A percentile compares a stretch with the other conserved stretches of the same genome.
phyloP scores from a whole-genome alignment of 257 asterid species.

The Anisodus tanguticus region DNA sequence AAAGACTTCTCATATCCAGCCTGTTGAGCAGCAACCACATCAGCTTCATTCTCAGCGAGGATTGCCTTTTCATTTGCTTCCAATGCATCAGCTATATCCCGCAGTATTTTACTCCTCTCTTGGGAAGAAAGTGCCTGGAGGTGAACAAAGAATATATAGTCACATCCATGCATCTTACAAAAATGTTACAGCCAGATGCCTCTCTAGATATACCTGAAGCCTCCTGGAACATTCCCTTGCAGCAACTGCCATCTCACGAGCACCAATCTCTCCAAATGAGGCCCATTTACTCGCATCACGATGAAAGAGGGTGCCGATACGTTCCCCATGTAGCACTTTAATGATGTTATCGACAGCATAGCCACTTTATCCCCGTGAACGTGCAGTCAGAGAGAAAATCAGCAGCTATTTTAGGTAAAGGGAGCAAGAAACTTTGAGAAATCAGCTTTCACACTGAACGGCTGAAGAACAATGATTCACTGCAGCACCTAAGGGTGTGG shows the following conservation, averaged over 20 bases:
- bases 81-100: constrained; percentile 65
- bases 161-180: constrained; percentile 16
- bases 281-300: constrained; percentile 68
- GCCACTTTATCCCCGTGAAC: constrained; percentile 55
- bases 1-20: constrained; percentile 74
- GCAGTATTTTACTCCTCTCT: constrained; percentile 70
- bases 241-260: constrained; percentile 72
- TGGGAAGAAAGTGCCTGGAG: constrained; percentile 64
- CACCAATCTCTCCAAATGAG: constrained; percentile 49
- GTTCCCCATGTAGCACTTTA: constrained; percentile 67
- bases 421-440: constrained; percentile 17
- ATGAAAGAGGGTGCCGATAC: constrained; percentile 82
- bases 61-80: constrained; percentile 56
- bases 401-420: constrained; percentile 15
- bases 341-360: constrained; percentile 59
- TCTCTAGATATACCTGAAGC: constrained; percentile 57
- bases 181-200: constrained; percentile 15
- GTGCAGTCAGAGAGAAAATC: constrained; percentile 10
- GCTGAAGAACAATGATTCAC: neutral
- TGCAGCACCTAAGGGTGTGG: neutral
- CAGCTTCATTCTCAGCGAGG: constrained; percentile 64
- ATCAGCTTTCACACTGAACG: neutral
- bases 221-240: constrained; percentile 75
- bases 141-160: constrained; percentile 18
- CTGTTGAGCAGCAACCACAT: constrained; percentile 61